These are phyloP conservation scores for Vigna reflexopilosa DNA, from an alignment of 306 rosid genomes.

Conservation along the genomic window DNA sequence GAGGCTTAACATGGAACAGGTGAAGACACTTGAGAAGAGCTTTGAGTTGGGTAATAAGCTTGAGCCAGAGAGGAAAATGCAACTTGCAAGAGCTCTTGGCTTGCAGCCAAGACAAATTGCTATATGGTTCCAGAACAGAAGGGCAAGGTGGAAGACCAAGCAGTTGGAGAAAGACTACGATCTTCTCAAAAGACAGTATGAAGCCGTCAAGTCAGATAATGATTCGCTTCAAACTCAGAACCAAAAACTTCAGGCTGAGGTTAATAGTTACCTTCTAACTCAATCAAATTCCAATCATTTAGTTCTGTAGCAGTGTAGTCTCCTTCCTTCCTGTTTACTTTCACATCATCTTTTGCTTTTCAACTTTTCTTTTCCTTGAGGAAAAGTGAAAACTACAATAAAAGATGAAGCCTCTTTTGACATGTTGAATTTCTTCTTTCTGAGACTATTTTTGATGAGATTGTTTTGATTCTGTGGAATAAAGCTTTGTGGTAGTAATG, in stretches of 20 bases:
- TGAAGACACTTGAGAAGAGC: constrained; percentile 93
- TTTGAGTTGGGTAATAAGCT: constrained; percentile 94
- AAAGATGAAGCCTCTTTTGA: background rate
- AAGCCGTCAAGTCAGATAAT: constrained; percentile 74
- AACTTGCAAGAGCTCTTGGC: constrained; percentile 84
- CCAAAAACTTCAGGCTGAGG: constrained; percentile 91
- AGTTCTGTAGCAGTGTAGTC: background rate
- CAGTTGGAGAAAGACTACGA: constrained; percentile 94
- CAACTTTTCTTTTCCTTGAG: background rate
- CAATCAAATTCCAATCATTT: constrained; percentile 33
- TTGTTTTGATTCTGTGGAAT: constrained; percentile 40
- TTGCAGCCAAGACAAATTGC: constrained; percentile 94
- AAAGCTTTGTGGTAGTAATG: constrained; percentile 40
- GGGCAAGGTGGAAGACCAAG: constrained; percentile 98
- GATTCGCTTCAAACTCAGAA: constrained; percentile 79
- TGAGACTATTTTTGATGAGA: constrained; percentile 24
- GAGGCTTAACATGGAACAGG: constrained; percentile 90
- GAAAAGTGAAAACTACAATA: background rate
- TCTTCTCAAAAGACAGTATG: constrained; percentile 81
- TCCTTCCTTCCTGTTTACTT: constrained; percentile 13
- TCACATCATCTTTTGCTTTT: constrained; percentile 17
- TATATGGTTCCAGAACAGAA: constrained; percentile 93
- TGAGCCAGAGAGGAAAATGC: constrained; percentile 98
- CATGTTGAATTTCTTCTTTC: background rate
- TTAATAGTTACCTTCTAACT: constrained; percentile 34